Evolutionary conservation across 257 asterid species (phyloP), one percentile per base, ranked within the genome.

Genomic region (Fraxinus pennsylvanica): DNA sequence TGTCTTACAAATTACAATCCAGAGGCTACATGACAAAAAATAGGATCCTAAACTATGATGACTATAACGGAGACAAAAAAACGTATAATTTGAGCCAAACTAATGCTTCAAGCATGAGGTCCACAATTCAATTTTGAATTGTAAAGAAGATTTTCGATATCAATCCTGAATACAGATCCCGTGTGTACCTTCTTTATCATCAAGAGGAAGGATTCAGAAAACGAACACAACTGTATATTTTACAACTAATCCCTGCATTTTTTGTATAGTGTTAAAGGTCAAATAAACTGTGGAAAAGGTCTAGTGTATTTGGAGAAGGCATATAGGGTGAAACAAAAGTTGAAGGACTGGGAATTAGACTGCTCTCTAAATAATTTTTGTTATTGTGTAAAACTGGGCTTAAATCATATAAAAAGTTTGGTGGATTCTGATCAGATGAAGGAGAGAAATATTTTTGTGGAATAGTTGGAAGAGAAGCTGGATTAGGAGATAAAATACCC

Each of bases 401-500:
- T 59, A 92, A 82, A 78, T 94, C 96, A 12, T 80, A 81, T 68
- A 89, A 86, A 81, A 88, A 87, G 63, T 82, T 88, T 9, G 85
- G 38, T 2, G 86, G 89, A 61, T 88, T 94, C 77, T 74, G 84
- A 81, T 86, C 92, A 14, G 97, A 82, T 13, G 91, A 81, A 1
- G 92, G 90, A 0, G 91, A 87, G 90, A 95, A 95, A 73, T 89
- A 86, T n/a, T 75, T 89, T 1, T 95, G 83, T 22, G 97, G 90
- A 39, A 95, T 91, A 47, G 96, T 92, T 0, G 90, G 96, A 9
- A 92, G 91, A 8, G 96, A 84, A 75, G 91, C 85, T 27, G 99
- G 99, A 87, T 87, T 92, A 0, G 99, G 99, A 0, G 99, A 95
- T 52, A 95, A 74, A 41, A 91, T 93, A 27, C 98, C 96, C 0